Base-by-base conservation (phyloP, 2,329 filamentous ascomycete species). In the Xylaria sp. region DNA sequence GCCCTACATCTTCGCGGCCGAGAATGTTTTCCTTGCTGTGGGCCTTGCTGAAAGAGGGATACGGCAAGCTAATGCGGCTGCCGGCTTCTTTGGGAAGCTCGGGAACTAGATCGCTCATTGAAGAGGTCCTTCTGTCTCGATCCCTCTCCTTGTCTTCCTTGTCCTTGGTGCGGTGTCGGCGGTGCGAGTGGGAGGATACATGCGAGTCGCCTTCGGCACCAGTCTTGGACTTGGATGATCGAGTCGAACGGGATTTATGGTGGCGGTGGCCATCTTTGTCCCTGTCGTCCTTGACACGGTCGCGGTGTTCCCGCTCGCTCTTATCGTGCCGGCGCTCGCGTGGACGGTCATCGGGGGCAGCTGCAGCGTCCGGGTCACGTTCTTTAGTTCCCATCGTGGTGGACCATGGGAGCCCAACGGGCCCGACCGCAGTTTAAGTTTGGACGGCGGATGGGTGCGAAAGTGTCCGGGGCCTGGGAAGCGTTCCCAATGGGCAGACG, bases 11-110 rank as follows among this genome's bases (percentile, higher is more conserved):
- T 42, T 86, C 82, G 48, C 77, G 78, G 67, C 84, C 87, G 60
- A 84, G 80, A 49, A 96, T 84, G 41, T 86, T 84, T 75, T 97
- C 93, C 72, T 92, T 94, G 78, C 91, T 95, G 72, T 96, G 91
- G 11, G 89, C 89, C 74, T 95, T 97, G 74, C 66, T 70, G 57
- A 71, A 71, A 45, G 42, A 60, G 21, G 69, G 69, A 45, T 71
- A 71, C 17, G 68, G 68, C 48, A 71, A 48, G 60, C 66, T 70
- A 53, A 69, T 59, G 48, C 68, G 60, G 59, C 68, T 70, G 50
- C 60, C 57, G 21, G 62, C 64, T 5, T 59, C 62, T 44, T 57
- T 63, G 13, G 58, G 42, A 24, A 71, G 53, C 54, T 71, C 69
- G 44, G 69, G 68, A 3, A 69, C 64, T 19, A 71, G 59, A 39